A percentile compares a stretch with the other conserved stretches of the same genome.
These are phyloP conservation scores for Crucibulum laeve DNA, from an alignment of 768 basidiomycete species.

Conservation along the genomic window DNA sequence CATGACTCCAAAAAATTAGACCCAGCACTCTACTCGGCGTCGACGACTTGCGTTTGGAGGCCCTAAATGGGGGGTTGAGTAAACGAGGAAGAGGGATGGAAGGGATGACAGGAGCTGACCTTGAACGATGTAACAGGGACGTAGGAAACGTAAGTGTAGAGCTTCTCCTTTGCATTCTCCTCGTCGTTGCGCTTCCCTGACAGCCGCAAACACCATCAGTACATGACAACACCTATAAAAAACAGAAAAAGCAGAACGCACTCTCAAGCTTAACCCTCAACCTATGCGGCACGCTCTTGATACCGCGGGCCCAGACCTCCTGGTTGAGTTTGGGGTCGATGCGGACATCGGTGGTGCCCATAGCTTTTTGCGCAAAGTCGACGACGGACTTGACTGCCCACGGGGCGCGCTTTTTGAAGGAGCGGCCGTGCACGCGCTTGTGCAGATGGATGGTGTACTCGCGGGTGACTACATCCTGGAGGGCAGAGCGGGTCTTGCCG, in stretches of 20 bases:
- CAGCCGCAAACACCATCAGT: constrained; percentile 4
- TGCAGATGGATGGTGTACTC: constrained; percentile 99
- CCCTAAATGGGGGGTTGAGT: no score
- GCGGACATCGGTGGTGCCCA: constrained; percentile 94
- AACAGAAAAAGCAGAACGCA: constrained; percentile 24
- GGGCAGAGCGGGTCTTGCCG: constrained; percentile 92
- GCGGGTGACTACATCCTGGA: constrained; percentile 96
- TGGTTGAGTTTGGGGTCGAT: constrained; percentile 97
- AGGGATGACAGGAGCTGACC: no score
- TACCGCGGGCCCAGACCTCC: constrained; percentile 88
- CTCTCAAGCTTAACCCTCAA: constrained; percentile 93
- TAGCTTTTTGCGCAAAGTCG: constrained; percentile 87
- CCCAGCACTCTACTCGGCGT: no score
- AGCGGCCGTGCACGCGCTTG: constrained; percentile 88
- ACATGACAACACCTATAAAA: neutral
- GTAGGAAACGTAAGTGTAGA: constrained; percentile 86
- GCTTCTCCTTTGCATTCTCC: constrained; percentile 97
- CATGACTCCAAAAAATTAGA: no score
- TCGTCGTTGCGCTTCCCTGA: constrained; percentile 97
- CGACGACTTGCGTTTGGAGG: no score
- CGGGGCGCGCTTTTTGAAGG: constrained; percentile 98
- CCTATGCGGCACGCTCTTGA: constrained; percentile 91
- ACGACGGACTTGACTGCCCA: constrained; percentile 94
- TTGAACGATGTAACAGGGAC: constrained; percentile 81
- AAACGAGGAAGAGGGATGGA: no score